Conservation (phyloP, 768 basidiomycete species). For the Suillus placidus region DNA sequence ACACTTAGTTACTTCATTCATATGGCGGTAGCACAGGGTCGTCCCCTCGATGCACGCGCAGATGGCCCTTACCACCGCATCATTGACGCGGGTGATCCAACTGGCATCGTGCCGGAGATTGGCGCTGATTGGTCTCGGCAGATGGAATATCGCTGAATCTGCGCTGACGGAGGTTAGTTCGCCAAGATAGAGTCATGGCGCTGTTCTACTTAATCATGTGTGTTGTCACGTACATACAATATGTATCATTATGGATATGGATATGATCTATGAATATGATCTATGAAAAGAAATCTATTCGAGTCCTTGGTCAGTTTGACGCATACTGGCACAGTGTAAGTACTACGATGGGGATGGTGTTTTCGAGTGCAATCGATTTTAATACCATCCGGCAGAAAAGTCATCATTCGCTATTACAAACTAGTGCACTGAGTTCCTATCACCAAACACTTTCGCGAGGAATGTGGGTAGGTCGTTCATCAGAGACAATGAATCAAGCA, state of each 20-base stretch:
- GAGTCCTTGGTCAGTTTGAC: neutral
- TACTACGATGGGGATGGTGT: neutral
- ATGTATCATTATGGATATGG: neutral
- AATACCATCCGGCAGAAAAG: neutral
- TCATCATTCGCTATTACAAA: neutral
- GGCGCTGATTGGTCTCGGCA: constrained; percentile 10
- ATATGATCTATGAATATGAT: too few species aligned
- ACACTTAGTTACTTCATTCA: constrained; percentile 10
- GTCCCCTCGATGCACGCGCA: constrained; percentile 16
- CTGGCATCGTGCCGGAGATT: constrained; percentile 14
- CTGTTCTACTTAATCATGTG: too few species aligned
- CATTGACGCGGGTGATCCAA: neutral
- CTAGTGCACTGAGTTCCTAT: too few species aligned
- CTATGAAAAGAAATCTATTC: neutral
- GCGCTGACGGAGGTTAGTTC: neutral
- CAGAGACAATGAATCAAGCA: too few species aligned
- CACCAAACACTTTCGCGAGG: too few species aligned
- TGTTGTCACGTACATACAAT: neutral
- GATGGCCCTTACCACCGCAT: constrained; percentile 11
- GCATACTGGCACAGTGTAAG: neutral
- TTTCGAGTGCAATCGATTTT: neutral
- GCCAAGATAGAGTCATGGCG: neutral
- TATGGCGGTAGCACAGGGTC: constrained; percentile 11
- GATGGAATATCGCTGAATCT: neutral
- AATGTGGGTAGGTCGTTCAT: too few species aligned